Conservation (phyloP, 139 green algal species). For the Coccomyxa sp. region DNA sequence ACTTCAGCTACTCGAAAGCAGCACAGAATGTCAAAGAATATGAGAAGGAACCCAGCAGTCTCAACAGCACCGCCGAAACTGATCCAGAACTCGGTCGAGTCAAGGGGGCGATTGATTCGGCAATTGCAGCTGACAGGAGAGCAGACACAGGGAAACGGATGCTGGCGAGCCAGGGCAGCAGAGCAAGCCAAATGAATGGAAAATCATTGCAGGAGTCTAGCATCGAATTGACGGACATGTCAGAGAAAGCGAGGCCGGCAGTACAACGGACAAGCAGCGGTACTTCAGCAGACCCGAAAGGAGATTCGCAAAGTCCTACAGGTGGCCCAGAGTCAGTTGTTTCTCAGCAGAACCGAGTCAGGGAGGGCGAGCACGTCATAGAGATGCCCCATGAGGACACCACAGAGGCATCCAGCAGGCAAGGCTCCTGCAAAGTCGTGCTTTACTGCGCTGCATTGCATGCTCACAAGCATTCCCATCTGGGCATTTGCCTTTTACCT, state of each 20-base stretch:
- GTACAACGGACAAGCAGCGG: no score
- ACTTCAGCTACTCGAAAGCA: not conserved
- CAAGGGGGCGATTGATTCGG: not conserved
- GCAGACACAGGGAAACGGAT: not conserved
- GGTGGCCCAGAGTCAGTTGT: no score
- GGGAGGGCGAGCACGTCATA: not conserved
- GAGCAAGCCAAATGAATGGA: no score
- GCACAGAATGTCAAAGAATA: not conserved
- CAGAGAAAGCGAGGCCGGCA: not conserved
- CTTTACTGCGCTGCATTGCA: not conserved
- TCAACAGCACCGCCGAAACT: not conserved
- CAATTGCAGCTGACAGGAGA: not conserved
- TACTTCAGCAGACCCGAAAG: no score
- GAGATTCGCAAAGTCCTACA: no score
- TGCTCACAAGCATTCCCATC: not conserved
- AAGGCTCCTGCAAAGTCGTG: not conserved
- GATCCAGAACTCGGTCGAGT: not conserved
- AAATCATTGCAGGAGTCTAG: not conserved
- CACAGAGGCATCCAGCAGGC: not conserved
- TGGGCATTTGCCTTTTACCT: not conserved
- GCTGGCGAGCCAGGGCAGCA: no score
- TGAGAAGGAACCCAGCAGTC: not conserved
- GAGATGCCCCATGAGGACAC: not conserved
- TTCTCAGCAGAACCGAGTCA: no score
- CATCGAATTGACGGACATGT: not conserved